phyloP scores from a whole-genome alignment of 2,329 filamentous ascomycete species.

The Phaeosphaeriaceae sp. region DNA sequence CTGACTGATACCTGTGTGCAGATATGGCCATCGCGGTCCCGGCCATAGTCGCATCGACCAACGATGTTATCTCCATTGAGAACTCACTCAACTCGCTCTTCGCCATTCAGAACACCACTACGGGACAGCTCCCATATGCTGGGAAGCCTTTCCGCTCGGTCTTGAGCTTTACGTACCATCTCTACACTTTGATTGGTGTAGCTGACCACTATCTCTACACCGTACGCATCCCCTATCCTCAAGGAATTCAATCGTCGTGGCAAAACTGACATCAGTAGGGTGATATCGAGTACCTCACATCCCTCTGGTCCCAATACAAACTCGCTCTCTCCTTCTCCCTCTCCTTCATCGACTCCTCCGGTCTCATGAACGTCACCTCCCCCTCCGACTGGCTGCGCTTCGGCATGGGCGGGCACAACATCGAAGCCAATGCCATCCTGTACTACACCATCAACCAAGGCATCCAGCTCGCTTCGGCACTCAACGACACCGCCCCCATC shows the following conservation, averaged over 20 bases:
- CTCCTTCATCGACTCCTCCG: slow-evolving; percentile 51
- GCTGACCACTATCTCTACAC: slow-evolving; percentile 56
- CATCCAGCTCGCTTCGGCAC: slow-evolving; percentile 59
- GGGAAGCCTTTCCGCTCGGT: slow-evolving; percentile 53
- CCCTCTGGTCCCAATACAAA: slow-evolving; percentile 56
- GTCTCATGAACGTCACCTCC: slow-evolving; percentile 57
- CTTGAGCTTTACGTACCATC: slow-evolving; percentile 64
- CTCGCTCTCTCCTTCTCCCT: slow-evolving; percentile 54
- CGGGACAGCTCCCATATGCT: slow-evolving; percentile 61
- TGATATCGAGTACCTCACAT: slow-evolving; percentile 49
- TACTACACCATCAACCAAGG: slow-evolving; percentile 63
- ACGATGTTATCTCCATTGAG: slow-evolving; percentile 59
- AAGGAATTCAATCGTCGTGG: neutral
- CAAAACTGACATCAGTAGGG: slow-evolving; percentile 31
- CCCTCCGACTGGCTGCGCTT: slow-evolving; percentile 58
- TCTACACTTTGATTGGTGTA: slow-evolving; percentile 57
- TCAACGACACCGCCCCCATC: slow-evolving; percentile 53
- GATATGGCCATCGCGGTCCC: slow-evolving; percentile 68
- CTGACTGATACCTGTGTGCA: slow-evolving; percentile 5
- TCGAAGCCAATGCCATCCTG: slow-evolving; percentile 57
- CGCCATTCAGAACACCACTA: slow-evolving; percentile 50
- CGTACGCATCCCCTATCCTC: slow-evolving; percentile 16
- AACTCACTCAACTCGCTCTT: slow-evolving; percentile 61
- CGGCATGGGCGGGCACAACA: slow-evolving; percentile 61
- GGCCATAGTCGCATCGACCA: slow-evolving; percentile 62